Conservation (phyloP, 2,329 filamentous ascomycete species). For the Neofusicoccum ribis region DNA sequence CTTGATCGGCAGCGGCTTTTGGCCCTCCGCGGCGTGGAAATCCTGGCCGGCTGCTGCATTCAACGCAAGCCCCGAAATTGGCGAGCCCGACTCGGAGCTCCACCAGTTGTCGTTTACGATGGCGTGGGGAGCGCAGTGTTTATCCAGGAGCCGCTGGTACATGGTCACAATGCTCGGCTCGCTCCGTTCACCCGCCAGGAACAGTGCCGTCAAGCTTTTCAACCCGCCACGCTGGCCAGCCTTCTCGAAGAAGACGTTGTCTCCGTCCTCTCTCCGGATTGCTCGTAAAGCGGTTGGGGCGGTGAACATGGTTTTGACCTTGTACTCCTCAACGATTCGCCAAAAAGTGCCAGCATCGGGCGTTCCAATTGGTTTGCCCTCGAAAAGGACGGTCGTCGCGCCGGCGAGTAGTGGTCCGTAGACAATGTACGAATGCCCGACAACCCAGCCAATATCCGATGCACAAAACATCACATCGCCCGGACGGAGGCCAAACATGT, state of each 20-base stretch:
- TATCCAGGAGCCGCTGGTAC: constrained; percentile 72
- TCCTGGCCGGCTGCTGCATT: constrained; percentile 62
- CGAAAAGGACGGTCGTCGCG: constrained; percentile 83
- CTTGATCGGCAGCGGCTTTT: constrained; percentile 63
- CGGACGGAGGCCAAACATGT: constrained; percentile 80
- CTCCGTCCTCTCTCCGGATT: constrained; percentile 81
- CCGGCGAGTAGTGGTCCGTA: constrained; percentile 85
- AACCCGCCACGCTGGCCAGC: constrained; percentile 70
- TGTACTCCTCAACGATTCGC: constrained; percentile 81
- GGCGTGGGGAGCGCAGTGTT: constrained; percentile 65
- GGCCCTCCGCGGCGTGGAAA: constrained; percentile 44
- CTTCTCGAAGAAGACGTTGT: constrained; percentile 64
- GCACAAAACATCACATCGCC: constrained; percentile 80
- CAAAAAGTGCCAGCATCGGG: constrained; percentile 87
- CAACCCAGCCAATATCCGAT: constrained; percentile 90
- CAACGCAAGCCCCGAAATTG: constrained; percentile 66
- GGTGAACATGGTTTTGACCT: constrained; percentile 80
- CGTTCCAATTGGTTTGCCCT: constrained; percentile 91
- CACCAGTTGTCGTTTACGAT: constrained; percentile 73
- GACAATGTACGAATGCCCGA: constrained; percentile 82
- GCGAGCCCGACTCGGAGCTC: constrained; percentile 70
- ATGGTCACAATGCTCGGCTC: constrained; percentile 81
- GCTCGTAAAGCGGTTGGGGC: constrained; percentile 85
- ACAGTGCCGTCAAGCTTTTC: constrained; percentile 70
- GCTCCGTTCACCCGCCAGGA: constrained; percentile 85